Evolutionary conservation across 805 yeast species (phyloP).

Genomic region (Candida sithepensis): DNA sequence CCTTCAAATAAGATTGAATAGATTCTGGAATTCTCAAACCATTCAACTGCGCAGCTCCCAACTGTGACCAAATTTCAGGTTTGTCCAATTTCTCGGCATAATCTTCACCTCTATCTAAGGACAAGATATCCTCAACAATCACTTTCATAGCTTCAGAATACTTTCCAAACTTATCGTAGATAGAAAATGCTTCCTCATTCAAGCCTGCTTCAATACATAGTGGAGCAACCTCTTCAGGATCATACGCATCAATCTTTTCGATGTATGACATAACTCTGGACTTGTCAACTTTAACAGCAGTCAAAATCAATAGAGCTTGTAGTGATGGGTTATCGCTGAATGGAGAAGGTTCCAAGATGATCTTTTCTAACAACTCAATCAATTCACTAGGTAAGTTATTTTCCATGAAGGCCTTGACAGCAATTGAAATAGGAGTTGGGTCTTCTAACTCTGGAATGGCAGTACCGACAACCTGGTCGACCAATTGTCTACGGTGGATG

Average conservation of each 20-base stretch:
- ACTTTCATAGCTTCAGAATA: constrained; percentile 81
- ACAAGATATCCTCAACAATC: constrained; percentile 86
- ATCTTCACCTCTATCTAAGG: constrained; percentile 89
- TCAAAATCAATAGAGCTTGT: constrained; percentile 87
- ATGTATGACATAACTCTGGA: constrained; percentile 78
- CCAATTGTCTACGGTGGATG: constrained; percentile 82
- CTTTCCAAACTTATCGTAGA: constrained; percentile 80
- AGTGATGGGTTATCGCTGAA: constrained; percentile 92
- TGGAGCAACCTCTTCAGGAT: constrained; percentile 91
- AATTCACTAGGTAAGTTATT: constrained; percentile 90
- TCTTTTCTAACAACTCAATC: constrained; percentile 92
- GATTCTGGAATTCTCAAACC: constrained; percentile 92
- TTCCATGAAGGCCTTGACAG: constrained; percentile 95
- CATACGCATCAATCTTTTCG: constrained; percentile 86
- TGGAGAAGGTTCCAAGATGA: constrained; percentile 95
- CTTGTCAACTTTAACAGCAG: constrained; percentile 94
- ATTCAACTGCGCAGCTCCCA: constrained; percentile 93
- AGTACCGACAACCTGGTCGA: constrained; percentile 92
- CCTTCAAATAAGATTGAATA: constrained; percentile 84
- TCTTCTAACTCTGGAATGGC: constrained; percentile 93
- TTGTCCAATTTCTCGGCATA: constrained; percentile 87
- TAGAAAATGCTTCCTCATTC: constrained; percentile 90
- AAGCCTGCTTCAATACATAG: constrained; percentile 85
- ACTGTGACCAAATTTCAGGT: constrained; percentile 88
- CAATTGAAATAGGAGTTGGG: constrained; percentile 90